Evolutionary conservation across 2,329 filamentous ascomycete species (phyloP).

Genomic region (Drechslerella dactyloides): DNA sequence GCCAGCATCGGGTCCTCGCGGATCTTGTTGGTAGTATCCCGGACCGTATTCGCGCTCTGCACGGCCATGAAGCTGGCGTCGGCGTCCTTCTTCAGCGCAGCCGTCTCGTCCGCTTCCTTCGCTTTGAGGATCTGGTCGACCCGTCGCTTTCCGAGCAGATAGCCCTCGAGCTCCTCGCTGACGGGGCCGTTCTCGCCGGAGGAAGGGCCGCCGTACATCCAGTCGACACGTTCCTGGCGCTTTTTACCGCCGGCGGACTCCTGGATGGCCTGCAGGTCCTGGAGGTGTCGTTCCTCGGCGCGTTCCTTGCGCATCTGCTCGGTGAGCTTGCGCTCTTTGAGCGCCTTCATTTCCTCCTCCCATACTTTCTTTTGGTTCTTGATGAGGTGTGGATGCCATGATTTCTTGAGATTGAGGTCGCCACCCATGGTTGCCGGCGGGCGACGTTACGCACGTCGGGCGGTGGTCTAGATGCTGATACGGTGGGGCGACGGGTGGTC

Average conservation of each 20-base stretch:
- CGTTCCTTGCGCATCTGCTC: slow-evolving; percentile 91
- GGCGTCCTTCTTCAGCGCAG: slow-evolving; percentile 75
- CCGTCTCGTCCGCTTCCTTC: slow-evolving; percentile 69
- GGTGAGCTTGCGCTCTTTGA: slow-evolving; percentile 92
- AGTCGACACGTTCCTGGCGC: slow-evolving; percentile 83
- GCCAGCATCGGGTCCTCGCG: slow-evolving; percentile 88
- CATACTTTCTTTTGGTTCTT: slow-evolving; percentile 90
- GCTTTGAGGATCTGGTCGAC: slow-evolving; percentile 87
- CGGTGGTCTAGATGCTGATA: background rate
- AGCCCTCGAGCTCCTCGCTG: slow-evolving; percentile 89
- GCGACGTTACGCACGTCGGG: slow-evolving; percentile 45
- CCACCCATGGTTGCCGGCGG: slow-evolving; percentile 74
- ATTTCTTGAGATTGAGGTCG: slow-evolving; percentile 93
- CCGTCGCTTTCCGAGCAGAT: slow-evolving; percentile 86
- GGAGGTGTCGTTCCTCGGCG: slow-evolving; percentile 88
- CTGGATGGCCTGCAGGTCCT: slow-evolving; percentile 87
- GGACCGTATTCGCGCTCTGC: slow-evolving; percentile 73
- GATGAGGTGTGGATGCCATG: slow-evolving; percentile 89
- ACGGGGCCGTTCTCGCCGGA: slow-evolving; percentile 74
- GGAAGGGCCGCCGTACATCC: slow-evolving; percentile 95
- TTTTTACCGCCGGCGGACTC: slow-evolving; percentile 86
- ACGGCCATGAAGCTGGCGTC: slow-evolving; percentile 68
- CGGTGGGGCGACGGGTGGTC: background rate
- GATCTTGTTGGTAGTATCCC: slow-evolving; percentile 85
- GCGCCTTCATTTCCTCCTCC: slow-evolving; percentile 87